A percentile compares a stretch with the other conserved stretches of the same genome.
Evolutionary conservation across 768 basidiomycete species (phyloP).

Genomic region (Dentipellis fragilis): DNA sequence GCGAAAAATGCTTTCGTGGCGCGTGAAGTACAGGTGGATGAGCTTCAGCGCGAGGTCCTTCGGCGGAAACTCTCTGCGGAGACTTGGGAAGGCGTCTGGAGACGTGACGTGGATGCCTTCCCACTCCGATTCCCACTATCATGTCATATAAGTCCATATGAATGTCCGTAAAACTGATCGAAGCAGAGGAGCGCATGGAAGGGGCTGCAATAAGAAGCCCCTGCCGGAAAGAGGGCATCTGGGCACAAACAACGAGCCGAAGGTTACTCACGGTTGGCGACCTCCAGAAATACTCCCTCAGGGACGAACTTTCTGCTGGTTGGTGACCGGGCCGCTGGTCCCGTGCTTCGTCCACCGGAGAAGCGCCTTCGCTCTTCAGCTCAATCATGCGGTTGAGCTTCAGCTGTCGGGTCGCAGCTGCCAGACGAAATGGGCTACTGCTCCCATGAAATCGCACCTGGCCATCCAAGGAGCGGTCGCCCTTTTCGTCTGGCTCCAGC

Average conservation of each 20-base stretch:
- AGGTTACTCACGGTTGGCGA: slow-evolving; percentile 9
- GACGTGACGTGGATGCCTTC: slow-evolving; percentile 32
- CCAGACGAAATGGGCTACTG: slow-evolving; percentile 6
- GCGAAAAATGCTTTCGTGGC: slow-evolving; percentile 50
- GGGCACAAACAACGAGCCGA: not conserved
- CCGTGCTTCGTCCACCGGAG: not conserved
- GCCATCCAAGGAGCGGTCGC: slow-evolving; percentile 6
- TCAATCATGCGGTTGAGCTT: slow-evolving; percentile 3
- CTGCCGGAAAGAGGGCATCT: no score
- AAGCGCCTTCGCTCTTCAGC: not conserved
- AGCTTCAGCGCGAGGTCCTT: slow-evolving; percentile 46
- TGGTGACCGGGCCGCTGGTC: not conserved
- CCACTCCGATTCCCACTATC: slow-evolving; percentile 50
- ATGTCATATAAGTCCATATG: not conserved
- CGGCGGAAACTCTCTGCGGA: slow-evolving; percentile 46
- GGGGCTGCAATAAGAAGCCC: not conserved
- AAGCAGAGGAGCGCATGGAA: not conserved
- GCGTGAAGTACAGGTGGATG: slow-evolving; percentile 58
- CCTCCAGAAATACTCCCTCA: slow-evolving; percentile 10
- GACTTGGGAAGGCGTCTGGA: slow-evolving; percentile 23
- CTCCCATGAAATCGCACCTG: slow-evolving; percentile 11
- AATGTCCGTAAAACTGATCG: not conserved
- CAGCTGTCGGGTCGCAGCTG: slow-evolving; percentile 3
- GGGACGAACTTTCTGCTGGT: not conserved
- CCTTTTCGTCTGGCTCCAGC: slow-evolving; percentile 5